These are phyloP conservation scores for Hylodesmum podocarpum DNA, from an alignment of 306 rosid species.

Conservation along the genomic window DNA sequence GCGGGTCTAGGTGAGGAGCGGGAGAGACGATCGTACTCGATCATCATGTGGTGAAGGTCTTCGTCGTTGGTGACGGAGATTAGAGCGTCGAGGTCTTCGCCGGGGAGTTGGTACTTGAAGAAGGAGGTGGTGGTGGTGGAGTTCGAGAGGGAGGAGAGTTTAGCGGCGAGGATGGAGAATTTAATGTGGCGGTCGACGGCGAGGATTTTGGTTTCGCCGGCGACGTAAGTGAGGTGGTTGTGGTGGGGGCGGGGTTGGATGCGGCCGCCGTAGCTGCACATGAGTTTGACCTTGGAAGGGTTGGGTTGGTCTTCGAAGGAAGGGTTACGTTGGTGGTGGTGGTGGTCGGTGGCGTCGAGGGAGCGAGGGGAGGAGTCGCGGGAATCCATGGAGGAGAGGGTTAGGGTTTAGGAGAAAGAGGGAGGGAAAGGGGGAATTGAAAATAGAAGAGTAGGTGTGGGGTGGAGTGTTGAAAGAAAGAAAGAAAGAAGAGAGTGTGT, in stretches of 20 bases:
- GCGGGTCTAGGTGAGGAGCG: constrained; percentile 76
- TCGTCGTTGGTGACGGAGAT: constrained; percentile 87
- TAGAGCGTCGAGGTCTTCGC: constrained; percentile 88
- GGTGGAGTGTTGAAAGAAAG: background rate
- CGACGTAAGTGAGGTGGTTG: constrained; percentile 73
- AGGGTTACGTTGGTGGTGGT: constrained; percentile 25
- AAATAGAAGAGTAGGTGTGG: background rate
- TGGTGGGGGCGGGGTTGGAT: constrained; percentile 76
- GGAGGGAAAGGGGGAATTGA: background rate
- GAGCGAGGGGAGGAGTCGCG: constrained; percentile 77
- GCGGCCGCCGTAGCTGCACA: constrained; percentile 88
- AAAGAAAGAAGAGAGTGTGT: background rate
- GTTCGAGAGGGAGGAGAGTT: constrained; percentile 55
- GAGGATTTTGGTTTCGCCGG: constrained; percentile 89
- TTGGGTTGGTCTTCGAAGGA: constrained; percentile 56
- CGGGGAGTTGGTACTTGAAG: constrained; percentile 88
- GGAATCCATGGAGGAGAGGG: constrained; percentile 62
- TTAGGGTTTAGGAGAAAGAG: constrained; percentile 9
- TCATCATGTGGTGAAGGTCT: constrained; percentile 83
- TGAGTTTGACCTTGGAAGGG: constrained; percentile 58
- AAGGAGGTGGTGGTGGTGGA: constrained; percentile 30
- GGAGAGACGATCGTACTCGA: constrained; percentile 74
- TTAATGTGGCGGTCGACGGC: constrained; percentile 66
- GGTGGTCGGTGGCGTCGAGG: constrained; percentile 43
- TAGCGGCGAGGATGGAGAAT: constrained; percentile 48